Conservation (phyloP, 148 eudicot species). For the Chenopodium formosanum region DNA sequence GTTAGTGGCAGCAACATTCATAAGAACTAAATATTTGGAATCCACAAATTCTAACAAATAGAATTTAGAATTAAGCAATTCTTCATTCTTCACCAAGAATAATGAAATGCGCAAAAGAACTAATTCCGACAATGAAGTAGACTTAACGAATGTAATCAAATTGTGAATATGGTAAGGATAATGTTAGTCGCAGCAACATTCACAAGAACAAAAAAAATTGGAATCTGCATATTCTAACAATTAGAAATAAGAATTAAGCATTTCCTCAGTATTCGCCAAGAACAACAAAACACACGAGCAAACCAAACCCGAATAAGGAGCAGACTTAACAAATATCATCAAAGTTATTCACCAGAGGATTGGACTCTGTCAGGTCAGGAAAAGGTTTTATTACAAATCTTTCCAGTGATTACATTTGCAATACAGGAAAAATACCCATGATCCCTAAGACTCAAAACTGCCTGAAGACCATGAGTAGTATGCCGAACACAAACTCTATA, state of each 20-base stretch:
- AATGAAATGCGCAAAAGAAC: not conserved
- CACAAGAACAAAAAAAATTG: not conserved
- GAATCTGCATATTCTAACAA: not conserved
- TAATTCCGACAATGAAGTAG: not conserved
- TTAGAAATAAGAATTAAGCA: not conserved
- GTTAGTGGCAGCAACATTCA: constrained; percentile 20
- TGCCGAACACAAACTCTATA: too few relatives aligned
- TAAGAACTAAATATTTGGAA: not conserved
- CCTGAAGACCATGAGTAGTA: not conserved
- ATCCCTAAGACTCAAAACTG: not conserved
- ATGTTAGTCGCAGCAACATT: constrained; percentile 21
- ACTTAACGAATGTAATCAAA: not conserved
- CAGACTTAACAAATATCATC: not conserved
- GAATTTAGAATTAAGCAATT: not conserved
- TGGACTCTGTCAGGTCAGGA: not conserved
- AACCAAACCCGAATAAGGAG: not conserved
- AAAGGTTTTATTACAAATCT: not conserved
- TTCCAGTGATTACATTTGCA: not conserved
- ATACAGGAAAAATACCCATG: not conserved
- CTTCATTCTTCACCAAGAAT: not conserved
- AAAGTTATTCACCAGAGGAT: not conserved
- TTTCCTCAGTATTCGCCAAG: not conserved
- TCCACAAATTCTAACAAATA: not conserved
- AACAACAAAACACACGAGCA: not conserved
- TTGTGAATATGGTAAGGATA: constrained; percentile 16